A percentile compares a stretch with the other conserved stretches of the same genome.
These are phyloP conservation scores for Mycocentrospora acerina DNA, from an alignment of 2,329 filamentous ascomycete genomes.

Conservation along the genomic window DNA sequence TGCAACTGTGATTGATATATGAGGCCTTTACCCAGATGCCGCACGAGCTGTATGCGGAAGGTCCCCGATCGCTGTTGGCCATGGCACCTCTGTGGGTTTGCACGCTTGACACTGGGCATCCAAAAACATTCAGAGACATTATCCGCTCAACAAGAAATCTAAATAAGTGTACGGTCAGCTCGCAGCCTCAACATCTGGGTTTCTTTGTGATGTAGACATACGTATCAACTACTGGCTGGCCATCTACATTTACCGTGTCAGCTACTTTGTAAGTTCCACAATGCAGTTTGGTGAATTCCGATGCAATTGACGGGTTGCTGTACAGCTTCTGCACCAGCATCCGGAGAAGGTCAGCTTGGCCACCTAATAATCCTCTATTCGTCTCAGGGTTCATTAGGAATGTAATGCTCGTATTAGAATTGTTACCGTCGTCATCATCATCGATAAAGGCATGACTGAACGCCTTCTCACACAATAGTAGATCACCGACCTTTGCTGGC, in stretches of 20 bases:
- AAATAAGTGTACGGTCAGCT: slow-evolving; percentile 34
- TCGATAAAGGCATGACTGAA: slow-evolving; percentile 47
- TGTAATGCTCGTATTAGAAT: slow-evolving; percentile 15
- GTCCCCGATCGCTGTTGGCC: slow-evolving; percentile 3
- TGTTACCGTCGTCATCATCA: slow-evolving; percentile 8
- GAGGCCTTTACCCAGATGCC: slow-evolving; percentile 46
- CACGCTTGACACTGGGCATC: slow-evolving; percentile 27
- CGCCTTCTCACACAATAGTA: slow-evolving; percentile 54
- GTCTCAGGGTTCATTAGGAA: slow-evolving; percentile 45
- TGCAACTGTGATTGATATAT: no score
- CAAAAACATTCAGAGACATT: slow-evolving; percentile 49
- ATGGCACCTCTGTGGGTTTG: slow-evolving; percentile 7
- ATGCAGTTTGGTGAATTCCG: slow-evolving; percentile 36
- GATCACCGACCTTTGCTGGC: slow-evolving; percentile 38
- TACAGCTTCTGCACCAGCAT: slow-evolving; percentile 50
- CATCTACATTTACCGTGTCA: slow-evolving; percentile 33
- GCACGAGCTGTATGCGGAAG: slow-evolving; percentile 9
- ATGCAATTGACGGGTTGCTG: slow-evolving; percentile 41
- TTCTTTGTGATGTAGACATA: slow-evolving; percentile 5
- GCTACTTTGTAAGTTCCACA: slow-evolving; percentile 45
- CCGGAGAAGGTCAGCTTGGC: slow-evolving; percentile 46
- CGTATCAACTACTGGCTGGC: slow-evolving; percentile 48
- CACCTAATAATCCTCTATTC: slow-evolving; percentile 37
- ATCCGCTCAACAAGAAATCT: slow-evolving; percentile 50
- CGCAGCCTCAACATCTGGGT: no score